Conservation (phyloP, 2,329 filamentous ascomycete species). For the Pezicula rhizophila region DNA sequence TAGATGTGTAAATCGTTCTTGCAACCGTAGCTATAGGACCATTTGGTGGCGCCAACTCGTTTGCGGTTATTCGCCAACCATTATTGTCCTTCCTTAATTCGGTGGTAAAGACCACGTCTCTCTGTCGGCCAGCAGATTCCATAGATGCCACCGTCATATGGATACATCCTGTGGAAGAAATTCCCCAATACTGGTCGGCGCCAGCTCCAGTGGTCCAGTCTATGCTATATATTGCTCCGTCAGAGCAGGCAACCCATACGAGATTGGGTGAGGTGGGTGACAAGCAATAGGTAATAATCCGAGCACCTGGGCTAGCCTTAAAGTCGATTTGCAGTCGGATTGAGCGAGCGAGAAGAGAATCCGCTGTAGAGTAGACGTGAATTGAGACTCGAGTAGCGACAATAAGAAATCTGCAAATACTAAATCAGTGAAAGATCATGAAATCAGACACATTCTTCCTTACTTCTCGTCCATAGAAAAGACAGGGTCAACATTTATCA, state of each 20-base stretch:
- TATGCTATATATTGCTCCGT: slow-evolving; percentile 50
- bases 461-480: slow-evolving; percentile 57
- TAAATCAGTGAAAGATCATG: slow-evolving; percentile 9
- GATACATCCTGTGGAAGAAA: slow-evolving; percentile 27
- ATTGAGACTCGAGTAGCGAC: slow-evolving; percentile 69
- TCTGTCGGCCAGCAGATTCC: slow-evolving; percentile 24
- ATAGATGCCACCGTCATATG: slow-evolving; percentile 30
- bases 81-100: slow-evolving; percentile 22
- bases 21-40: slow-evolving; percentile 20
- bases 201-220: slow-evolving; percentile 49
- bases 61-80: slow-evolving; percentile 27
- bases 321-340: slow-evolving; percentile 45
- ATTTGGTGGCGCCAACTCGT: slow-evolving; percentile 27
- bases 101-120: slow-evolving; percentile 30
- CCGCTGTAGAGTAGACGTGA: slow-evolving; percentile 73
- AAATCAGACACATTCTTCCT: slow-evolving; percentile 21
- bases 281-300: slow-evolving; percentile 32
- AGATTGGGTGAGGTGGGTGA: slow-evolving; percentile 39
- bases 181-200: slow-evolving; percentile 34
- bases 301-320: slow-evolving; percentile 13
- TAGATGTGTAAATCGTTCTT: slow-evolving; percentile 35
- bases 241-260: slow-evolving; percentile 55
- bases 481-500: slow-evolving; percentile 59
- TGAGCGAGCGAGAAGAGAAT: slow-evolving; percentile 72
- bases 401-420: slow-evolving; percentile 56